phyloP scores from a whole-genome alignment of 306 rosid genomes.

The Echinosophora koreensis region DNA sequence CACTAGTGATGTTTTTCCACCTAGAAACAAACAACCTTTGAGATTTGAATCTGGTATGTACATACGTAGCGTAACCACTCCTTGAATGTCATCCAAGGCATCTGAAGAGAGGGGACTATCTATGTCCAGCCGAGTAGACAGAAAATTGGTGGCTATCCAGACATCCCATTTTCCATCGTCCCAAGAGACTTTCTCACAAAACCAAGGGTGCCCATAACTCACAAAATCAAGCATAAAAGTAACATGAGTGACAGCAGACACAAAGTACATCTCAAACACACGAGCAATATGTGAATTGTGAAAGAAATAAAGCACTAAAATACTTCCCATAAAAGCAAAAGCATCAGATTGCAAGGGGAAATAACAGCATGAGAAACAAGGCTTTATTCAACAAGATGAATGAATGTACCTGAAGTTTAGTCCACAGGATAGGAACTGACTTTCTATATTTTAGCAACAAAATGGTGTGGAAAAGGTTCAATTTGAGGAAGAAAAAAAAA shows the following conservation, averaged over 20 bases:
- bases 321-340: neutral
- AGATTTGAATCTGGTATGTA: constrained; percentile 75
- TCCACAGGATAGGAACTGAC: no score
- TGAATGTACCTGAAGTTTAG: no score
- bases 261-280: constrained; percentile 35
- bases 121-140: constrained; percentile 66
- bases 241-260: constrained; percentile 13
- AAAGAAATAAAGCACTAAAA: constrained; percentile 42
- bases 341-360: no score
- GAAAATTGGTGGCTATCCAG: constrained; percentile 88
- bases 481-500: no score
- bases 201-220: no score
- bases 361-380: no score
- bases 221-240: neutral
- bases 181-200: constrained; percentile 80
- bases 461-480: no score
- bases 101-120: constrained; percentile 55
- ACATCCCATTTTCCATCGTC: constrained; percentile 88
- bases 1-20: constrained; percentile 80
- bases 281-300: constrained; percentile 19
- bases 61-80: constrained; percentile 74
- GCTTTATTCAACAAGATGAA: no score
- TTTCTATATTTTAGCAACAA: no score
- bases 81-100: constrained; percentile 68
- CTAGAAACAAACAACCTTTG: constrained; percentile 67